Conservation (phyloP, 73 alveolate species). For the Loxodes magnus region DNA sequence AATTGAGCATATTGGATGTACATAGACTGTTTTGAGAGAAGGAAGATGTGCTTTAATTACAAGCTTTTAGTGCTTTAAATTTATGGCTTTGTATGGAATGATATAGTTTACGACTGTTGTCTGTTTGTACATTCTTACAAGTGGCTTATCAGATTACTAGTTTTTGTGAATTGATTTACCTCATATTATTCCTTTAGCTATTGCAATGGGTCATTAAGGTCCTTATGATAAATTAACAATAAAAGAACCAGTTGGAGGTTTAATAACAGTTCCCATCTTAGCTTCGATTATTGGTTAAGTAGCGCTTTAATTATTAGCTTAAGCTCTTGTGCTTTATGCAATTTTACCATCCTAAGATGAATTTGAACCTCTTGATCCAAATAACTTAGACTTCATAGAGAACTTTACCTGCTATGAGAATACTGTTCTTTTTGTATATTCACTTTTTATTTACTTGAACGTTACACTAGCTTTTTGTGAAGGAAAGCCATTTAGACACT, state of each 20-base stretch:
- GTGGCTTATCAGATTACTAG: constrained; percentile 70
- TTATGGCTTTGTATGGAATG: constrained; percentile 88
- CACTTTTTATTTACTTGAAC: no score
- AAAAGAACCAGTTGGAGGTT: not conserved
- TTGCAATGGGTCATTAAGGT: constrained; percentile 76
- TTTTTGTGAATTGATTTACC: constrained; percentile 79
- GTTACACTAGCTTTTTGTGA: no score
- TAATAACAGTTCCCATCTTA: not conserved
- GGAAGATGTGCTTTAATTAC: constrained; percentile 92
- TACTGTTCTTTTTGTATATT: no score
- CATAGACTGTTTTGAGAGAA: no score
- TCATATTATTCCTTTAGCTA: constrained; percentile 66
- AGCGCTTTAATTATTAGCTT: no score
- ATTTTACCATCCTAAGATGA: no score
- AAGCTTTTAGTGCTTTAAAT: constrained; percentile 85
- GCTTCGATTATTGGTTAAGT: no score
- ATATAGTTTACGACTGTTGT: constrained; percentile 77
- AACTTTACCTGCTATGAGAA: no score
- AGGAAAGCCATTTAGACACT: no score
- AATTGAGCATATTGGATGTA: constrained; percentile 56
- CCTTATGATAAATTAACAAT: constrained; percentile 66
- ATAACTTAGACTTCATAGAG: no score
- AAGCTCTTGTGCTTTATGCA: no score
- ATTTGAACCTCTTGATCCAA: no score
- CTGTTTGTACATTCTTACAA: constrained; percentile 40